A percentile compares a stretch with the other conserved stretches of the same genome.
phyloP scores from a whole-genome alignment of 164 flowering plant species.

The Umbellularia californica region DNA sequence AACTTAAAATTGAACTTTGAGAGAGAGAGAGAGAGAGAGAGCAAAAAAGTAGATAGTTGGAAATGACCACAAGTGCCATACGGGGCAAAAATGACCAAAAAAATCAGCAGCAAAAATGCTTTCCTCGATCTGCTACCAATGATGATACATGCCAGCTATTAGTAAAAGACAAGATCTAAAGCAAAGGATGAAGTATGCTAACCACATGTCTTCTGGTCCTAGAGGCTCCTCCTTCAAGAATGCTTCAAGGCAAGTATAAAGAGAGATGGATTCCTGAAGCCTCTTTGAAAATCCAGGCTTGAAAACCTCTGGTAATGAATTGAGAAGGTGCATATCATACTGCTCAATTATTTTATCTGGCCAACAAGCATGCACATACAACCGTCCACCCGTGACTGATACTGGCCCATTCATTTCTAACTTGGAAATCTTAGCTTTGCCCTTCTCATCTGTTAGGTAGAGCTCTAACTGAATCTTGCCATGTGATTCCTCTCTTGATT shows the following conservation, averaged over 20 bases:
- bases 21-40: too few species aligned
- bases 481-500: conserved; percentile 17
- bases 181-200: conserved; percentile 20
- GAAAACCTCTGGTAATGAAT: conserved; percentile 64
- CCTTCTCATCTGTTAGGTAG: conserved; percentile 64
- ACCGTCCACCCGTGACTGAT: conserved; percentile 20
- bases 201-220: conserved; percentile 99
- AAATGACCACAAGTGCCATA: neutral
- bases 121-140: neutral
- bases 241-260: conserved; percentile 88
- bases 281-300: conserved; percentile 56
- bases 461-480: conserved; percentile 45
- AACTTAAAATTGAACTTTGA: neutral
- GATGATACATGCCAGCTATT: neutral
- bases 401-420: conserved; percentile 46
- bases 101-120: neutral
- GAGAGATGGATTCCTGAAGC: conserved; percentile 74
- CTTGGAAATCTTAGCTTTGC: conserved; percentile 31
- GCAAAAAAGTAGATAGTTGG: neutral
- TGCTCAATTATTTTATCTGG: conserved; percentile 39
- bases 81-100: neutral
- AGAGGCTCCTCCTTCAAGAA: conserved; percentile 95
- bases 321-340: conserved; percentile 47
- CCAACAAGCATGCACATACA: conserved; percentile 70
- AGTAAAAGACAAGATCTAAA: neutral